Evolutionary conservation across 2,329 filamentous ascomycete genomes (phyloP), one percentile per base, ranked within the genome.

Genomic region (Lecanicillium sp.): DNA sequence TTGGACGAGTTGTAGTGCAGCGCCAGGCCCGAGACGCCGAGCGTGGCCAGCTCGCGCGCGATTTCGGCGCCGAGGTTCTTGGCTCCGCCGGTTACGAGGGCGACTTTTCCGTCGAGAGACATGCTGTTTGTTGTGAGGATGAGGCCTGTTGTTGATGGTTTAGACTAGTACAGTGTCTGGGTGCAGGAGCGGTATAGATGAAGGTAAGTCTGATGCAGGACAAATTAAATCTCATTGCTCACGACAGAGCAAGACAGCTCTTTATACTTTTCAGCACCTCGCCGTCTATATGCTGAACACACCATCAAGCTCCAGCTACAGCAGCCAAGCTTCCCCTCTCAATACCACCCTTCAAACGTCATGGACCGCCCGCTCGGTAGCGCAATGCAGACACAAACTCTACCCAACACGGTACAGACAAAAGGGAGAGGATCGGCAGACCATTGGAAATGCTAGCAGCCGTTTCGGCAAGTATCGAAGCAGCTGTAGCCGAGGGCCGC

Each of bases 41-140:
- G 67, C 43, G 64, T 60, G 50, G 72, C 73, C 29, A 79, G 70
- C 43, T 71, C 68, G 40, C 74, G 67, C 44, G 74, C 74, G 39
- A 74, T 74, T 41, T 74, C 73, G 39, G 68, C 64, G 19, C 77
- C 78, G 45, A 81, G 79, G 43, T 77, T 77, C 48, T 75, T 76
- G 40, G 69, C 71, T 40, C 65, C 66, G 42, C 68, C 73, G 17
- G 74, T 77, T 56, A 79, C 61, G 52, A 78, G 62, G 45, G 71
- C 50, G 14, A 61, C 53, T 49, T 64, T 68, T 29, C 58, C 60
- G 19, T 58, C 46, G 29, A 68, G 54, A 34, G 54, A 51, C 52
- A 56, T 56, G 49, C 62, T 38, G 25, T 19, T 12, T 29, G 13
- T 20, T 14, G 17, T 15, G 13, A 2, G 14, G 14, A 8, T 14